Conservation (phyloP, 2,329 filamentous ascomycete species). For the Thyridium curvatum region DNA sequence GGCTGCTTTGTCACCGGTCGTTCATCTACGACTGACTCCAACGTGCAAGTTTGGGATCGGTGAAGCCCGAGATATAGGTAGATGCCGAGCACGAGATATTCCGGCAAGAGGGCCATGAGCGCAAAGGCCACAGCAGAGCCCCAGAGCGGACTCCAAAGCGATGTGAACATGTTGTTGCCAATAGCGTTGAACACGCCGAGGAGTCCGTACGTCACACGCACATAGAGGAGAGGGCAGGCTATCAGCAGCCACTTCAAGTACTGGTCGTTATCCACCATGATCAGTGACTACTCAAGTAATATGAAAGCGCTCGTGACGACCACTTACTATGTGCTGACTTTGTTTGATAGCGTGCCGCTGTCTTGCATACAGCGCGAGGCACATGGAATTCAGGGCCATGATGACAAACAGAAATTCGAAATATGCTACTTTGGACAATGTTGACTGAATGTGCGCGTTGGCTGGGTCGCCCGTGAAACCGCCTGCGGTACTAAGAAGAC, state of each 20-base stretch:
- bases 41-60: background rate
- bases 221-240: conserved; percentile 1
- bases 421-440: background rate
- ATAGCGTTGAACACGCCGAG: conserved; percentile 3
- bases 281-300: background rate
- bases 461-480: background rate
- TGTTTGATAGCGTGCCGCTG: too few species aligned
- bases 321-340: too few species aligned
- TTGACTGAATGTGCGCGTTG: background rate
- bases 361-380: too few species aligned
- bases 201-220: conserved; percentile 4
- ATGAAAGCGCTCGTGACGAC: background rate
- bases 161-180: conserved; percentile 1
- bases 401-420: background rate
- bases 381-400: background rate
- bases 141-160: conserved; percentile 6
- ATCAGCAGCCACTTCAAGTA: conserved; percentile 4
- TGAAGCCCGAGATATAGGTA: conserved; percentile 5
- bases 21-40: too few species aligned
- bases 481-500: too few species aligned
- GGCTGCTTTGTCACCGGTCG: too few species aligned
- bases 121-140: conserved; percentile 5
- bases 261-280: background rate
- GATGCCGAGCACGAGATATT: conserved; percentile 5
- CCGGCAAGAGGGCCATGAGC: conserved; percentile 7